A percentile compares a stretch with the other conserved stretches of the same genome.
These are phyloP conservation scores for Colletotrichum truncatum DNA, from an alignment of 2,329 filamentous ascomycete genomes.

Conservation along the genomic window DNA sequence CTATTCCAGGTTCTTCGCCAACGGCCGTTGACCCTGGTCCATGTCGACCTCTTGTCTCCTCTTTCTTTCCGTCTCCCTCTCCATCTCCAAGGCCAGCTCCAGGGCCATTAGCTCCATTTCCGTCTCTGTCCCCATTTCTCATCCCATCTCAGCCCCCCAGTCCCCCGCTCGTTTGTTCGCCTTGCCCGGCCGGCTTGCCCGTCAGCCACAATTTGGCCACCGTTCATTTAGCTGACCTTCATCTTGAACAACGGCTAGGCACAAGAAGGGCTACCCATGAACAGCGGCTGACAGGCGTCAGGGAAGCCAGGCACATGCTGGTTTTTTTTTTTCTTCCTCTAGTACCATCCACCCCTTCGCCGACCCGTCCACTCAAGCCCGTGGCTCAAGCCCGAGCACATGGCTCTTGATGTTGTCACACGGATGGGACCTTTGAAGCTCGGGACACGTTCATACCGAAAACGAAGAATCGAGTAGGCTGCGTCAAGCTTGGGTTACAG, in stretches of 20 bases:
- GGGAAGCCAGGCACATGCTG: slow-evolving; percentile 4
- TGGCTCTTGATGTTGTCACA: neutral
- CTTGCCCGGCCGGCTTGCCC: slow-evolving; percentile 21
- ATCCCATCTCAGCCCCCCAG: neutral
- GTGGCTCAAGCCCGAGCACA: neutral
- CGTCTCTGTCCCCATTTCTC: neutral
- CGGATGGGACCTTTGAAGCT: neutral
- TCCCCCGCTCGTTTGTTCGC: slow-evolving; percentile 7
- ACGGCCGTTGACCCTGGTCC: slow-evolving; percentile 9
- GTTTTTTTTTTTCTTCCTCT: too few species aligned
- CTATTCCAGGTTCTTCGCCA: slow-evolving; percentile 11
- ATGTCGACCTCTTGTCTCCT: slow-evolving; percentile 17
- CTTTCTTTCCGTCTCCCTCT: neutral
- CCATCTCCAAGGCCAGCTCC: neutral
- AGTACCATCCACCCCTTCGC: neutral
- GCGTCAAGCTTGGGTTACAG: neutral
- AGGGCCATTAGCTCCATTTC: slow-evolving; percentile 9
- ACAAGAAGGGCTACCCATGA: neutral
- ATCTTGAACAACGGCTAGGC: neutral
- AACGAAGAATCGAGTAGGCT: neutral
- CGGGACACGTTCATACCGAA: neutral
- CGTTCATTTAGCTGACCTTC: neutral
- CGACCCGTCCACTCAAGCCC: neutral
- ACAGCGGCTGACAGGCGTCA: slow-evolving; percentile 8
- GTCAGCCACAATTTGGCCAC: slow-evolving; percentile 5